Evolutionary conservation across 805 yeast genomes (phyloP), one percentile per base, ranked within the genome.

Genomic region (Teunomyces gatunensis): DNA sequence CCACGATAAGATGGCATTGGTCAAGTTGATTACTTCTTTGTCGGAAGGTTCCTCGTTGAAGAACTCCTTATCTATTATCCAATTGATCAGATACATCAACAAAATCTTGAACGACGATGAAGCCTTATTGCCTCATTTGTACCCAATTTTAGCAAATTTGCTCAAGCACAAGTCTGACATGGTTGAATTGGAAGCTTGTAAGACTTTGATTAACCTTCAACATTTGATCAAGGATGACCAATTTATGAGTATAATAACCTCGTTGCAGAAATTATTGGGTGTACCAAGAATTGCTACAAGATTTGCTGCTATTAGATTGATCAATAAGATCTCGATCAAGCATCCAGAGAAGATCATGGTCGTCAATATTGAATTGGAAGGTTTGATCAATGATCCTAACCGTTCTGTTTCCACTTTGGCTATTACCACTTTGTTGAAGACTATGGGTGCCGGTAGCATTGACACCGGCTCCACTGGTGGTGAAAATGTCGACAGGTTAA

Each of bases 331-430:
- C 56, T 92, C 98, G 3, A 75, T 86, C 78, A 80, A 77, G 54
- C 81, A 83, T 52, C 96, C 98, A 6, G 88, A 85, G 56, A 85
- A 82, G 59, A 79, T 86, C 44, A 82, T 87, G 53, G 79, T 80
- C 39, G 89, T 95, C 66, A 94, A 89, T 63, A 73, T 78, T 44
- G 97, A 91, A 65, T 79, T 94, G 61, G 98, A 94, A 70, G 73
- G 82, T 28, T 78, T 94, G 64, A 88, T 94, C 59, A 85, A 85
- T 63, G 98, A 92, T 67, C 65, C 91, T 21, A 90, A 89, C 71
- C 83, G 96, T 70, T 85, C 96, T 29, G 83, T 94, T 54, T 92
- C 98, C 11, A 94, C 99, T 12, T 92, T 89, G 68, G 97, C 99
- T 23, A 94, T 94, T 64, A 94, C 98, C 29, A 92, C 98, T 2